phyloP scores from a whole-genome alignment of 73 alveolate species.

The Stentor roeselii region DNA sequence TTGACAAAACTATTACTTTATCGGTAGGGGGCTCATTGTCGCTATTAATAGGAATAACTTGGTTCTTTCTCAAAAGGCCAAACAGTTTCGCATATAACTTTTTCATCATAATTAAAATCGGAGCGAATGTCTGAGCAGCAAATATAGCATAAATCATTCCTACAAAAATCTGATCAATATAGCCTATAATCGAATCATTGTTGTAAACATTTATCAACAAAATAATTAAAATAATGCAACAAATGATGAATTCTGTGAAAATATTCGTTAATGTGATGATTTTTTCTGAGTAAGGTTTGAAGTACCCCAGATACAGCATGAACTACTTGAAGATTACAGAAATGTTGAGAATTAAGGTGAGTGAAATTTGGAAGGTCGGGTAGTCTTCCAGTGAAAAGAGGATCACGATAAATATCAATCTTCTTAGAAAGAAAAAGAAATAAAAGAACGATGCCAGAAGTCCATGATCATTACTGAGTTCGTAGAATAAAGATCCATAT shows the following conservation, averaged over 20 bases:
- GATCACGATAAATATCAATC: neutral
- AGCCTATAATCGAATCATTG: too few species aligned
- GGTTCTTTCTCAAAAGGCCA: too few species aligned
- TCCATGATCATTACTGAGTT: neutral
- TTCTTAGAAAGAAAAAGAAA: neutral
- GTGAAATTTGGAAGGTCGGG: neutral
- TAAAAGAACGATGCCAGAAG: neutral
- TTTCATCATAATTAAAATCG: neutral
- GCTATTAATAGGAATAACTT: too few species aligned
- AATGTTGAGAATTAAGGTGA: neutral
- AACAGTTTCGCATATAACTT: neutral
- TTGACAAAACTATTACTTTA: too few species aligned
- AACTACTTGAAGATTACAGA: neutral
- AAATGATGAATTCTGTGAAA: neutral
- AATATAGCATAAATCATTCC: too few species aligned
- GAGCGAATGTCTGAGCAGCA: neutral
- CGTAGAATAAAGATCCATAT: neutral
- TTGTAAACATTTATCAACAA: too few species aligned
- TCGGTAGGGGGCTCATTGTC: too few species aligned
- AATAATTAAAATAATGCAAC: too few species aligned
- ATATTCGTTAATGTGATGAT: neutral
- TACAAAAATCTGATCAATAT: neutral
- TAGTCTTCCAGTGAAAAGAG: neutral
- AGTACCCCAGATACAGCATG: neutral
- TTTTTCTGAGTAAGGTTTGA: neutral